Conservation (phyloP, 2,329 filamentous ascomycete genomes). For the Metarhizium brunneum region DNA sequence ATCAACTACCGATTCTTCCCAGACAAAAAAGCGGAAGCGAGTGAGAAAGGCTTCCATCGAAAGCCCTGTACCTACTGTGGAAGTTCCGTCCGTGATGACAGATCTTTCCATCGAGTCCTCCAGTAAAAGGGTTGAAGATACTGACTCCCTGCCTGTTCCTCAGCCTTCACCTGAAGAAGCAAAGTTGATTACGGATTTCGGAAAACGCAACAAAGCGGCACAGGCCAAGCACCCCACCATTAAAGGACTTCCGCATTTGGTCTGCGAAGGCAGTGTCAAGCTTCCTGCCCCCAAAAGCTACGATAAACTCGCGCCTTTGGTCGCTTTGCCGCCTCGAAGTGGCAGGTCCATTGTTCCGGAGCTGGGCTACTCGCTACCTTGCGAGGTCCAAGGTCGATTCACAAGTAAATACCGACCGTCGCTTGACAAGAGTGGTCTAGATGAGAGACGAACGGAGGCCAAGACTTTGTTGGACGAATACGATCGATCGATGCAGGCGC, state of each 20-base stretch:
- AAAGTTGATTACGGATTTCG: conserved; percentile 26
- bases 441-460: conserved; percentile 31
- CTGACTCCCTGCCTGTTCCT: conserved; percentile 22
- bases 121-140: conserved; percentile 24
- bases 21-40: conserved; percentile 29
- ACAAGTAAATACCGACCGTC: conserved; percentile 31
- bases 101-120: conserved; percentile 21
- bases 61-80: conserved; percentile 11
- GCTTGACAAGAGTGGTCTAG: conserved; percentile 27
- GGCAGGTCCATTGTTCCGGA: conserved; percentile 30
- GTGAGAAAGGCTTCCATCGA: conserved; percentile 18
- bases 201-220: conserved; percentile 26
- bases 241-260: conserved; percentile 28
- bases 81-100: conserved; percentile 13
- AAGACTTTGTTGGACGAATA: conserved; percentile 30
- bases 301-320: conserved; percentile 33
- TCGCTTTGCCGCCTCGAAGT: conserved; percentile 30
- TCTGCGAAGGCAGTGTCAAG: conserved; percentile 29
- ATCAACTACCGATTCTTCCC: conserved; percentile 16
- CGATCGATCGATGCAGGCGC: conserved; percentile 29
- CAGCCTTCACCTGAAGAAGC: conserved; percentile 24
- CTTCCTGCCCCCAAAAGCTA: conserved; percentile 35
- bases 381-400: conserved; percentile 35
- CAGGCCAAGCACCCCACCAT: conserved; percentile 29
- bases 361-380: conserved; percentile 29